Evolutionary conservation across 1,284 basidiomycete genomes (phyloP).

Genomic region (Cryptococcus sp.): DNA sequence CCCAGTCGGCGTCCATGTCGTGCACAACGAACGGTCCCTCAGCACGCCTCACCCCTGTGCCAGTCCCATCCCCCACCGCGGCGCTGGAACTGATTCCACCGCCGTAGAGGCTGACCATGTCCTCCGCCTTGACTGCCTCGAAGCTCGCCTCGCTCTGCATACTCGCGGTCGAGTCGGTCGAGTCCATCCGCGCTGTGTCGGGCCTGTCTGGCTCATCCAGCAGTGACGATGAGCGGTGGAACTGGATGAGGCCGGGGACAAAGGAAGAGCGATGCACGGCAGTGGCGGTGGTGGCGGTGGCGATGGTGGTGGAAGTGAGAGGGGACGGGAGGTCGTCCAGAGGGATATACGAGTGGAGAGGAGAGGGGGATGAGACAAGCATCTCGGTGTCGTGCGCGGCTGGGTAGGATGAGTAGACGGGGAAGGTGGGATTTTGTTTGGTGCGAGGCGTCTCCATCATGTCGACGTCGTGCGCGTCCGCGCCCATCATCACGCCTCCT

Average conservation of each 20-base stretch:
- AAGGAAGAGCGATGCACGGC: neutral
- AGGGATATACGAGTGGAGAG: neutral
- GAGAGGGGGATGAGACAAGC: slow-evolving; percentile 5
- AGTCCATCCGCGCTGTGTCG: slow-evolving; percentile 8
- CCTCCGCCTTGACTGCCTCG: slow-evolving; percentile 27
- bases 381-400: neutral
- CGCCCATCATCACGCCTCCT: neutral
- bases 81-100: neutral
- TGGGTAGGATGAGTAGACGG: neutral
- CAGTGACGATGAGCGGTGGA: slow-evolving; percentile 20
- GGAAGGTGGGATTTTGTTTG: too few species aligned
- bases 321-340: too few species aligned
- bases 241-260: slow-evolving; percentile 29
- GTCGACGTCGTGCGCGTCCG: neutral
- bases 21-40: slow-evolving; percentile 8
- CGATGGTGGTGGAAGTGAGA: neutral
- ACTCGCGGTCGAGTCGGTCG: slow-evolving; percentile 13
- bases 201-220: slow-evolving; percentile 3
- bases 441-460: neutral
- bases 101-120: slow-evolving; percentile 27
- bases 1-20: neutral
- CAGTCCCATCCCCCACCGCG: neutral
- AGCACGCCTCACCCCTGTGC: slow-evolving; percentile 2
- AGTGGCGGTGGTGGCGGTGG: neutral
- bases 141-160: slow-evolving; percentile 26